Evolutionary conservation across 805 yeast genomes (phyloP).

Genomic region (Lipomyces japonicus): DNA sequence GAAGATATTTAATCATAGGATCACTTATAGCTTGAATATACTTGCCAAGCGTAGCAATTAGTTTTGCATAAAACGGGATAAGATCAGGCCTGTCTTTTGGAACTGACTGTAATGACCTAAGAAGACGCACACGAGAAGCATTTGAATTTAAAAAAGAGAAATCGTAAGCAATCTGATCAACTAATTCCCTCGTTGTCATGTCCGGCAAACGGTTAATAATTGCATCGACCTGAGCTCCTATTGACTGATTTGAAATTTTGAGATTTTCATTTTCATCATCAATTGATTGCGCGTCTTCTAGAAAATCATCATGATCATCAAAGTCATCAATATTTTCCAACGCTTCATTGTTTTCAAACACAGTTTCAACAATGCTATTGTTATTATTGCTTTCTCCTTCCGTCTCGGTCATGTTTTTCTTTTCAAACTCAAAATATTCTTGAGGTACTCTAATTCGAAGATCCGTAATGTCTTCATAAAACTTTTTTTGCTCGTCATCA

Average conservation of each 20-base stretch:
- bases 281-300: constrained; percentile 51
- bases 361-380: constrained; percentile 18
- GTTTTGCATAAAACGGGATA: constrained; percentile 54
- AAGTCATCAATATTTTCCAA: constrained; percentile 31
- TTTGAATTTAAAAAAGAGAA: constrained; percentile 54
- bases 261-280: constrained; percentile 44
- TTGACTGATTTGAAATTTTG: constrained; percentile 15
- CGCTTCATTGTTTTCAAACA: constrained; percentile 18
- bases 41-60: constrained; percentile 57
- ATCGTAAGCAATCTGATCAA: constrained; percentile 37
- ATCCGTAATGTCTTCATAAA: constrained; percentile 66
- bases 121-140: constrained; percentile 62
- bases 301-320: constrained; percentile 42
- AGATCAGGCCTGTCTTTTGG: constrained; percentile 40
- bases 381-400: constrained; percentile 33
- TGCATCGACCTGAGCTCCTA: constrained; percentile 29
- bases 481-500: constrained; percentile 57
- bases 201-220: constrained; percentile 21
- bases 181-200: constrained; percentile 26
- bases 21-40: constrained; percentile 50
- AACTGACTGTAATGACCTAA: constrained; percentile 51
- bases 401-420: constrained; percentile 11
- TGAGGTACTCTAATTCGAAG: constrained; percentile 64
- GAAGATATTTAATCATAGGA: constrained; percentile 53
- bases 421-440: constrained; percentile 46